Conservation (phyloP, 2,329 filamentous ascomycete genomes). For the Teratosphaeria viscida region DNA sequence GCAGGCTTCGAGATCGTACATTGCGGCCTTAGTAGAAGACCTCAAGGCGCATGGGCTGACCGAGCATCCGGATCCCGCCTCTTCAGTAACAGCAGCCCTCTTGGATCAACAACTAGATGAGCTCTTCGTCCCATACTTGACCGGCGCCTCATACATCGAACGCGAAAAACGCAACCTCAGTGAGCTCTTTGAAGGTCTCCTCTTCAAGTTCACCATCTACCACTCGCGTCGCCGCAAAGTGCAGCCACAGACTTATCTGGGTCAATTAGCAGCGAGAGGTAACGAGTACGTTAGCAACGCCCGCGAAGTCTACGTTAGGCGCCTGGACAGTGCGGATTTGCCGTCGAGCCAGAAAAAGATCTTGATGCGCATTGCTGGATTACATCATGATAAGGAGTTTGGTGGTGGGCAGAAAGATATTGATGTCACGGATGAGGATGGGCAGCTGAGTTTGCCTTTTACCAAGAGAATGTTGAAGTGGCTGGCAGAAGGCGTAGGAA, state of each 20-base stretch:
- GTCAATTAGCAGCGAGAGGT: slow-evolving; percentile 77
- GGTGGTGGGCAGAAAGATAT: slow-evolving; percentile 56
- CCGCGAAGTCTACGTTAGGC: slow-evolving; percentile 82
- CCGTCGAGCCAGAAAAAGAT: slow-evolving; percentile 81
- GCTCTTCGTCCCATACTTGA: slow-evolving; percentile 55
- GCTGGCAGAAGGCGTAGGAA: slow-evolving; percentile 87
- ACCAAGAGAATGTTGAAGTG: slow-evolving; percentile 98
- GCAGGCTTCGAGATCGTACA: slow-evolving; percentile 83
- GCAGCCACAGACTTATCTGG: slow-evolving; percentile 61
- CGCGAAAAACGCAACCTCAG: slow-evolving; percentile 58
- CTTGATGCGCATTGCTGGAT: slow-evolving; percentile 77
- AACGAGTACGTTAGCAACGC: slow-evolving; percentile 80
- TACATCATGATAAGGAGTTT: slow-evolving; percentile 53
- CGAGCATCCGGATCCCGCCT: slow-evolving; percentile 86
- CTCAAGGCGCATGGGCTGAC: slow-evolving; percentile 89
- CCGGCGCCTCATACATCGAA: slow-evolving; percentile 55
- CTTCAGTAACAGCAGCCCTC: slow-evolving; percentile 65
- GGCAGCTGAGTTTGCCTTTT: slow-evolving; percentile 67
- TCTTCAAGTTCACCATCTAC: slow-evolving; percentile 96
- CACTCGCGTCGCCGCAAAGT: slow-evolving; percentile 81
- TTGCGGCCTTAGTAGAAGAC: slow-evolving; percentile 79
- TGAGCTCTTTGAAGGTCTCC: slow-evolving; percentile 76
- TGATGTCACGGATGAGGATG: slow-evolving; percentile 84
- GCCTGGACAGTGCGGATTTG: slow-evolving; percentile 78
- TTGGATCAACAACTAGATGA: slow-evolving; percentile 60